Evolutionary conservation across 371 early-diverging fungal species (phyloP), one percentile per base, ranked within the genome.

Genomic region (Mucor plumbeus): DNA sequence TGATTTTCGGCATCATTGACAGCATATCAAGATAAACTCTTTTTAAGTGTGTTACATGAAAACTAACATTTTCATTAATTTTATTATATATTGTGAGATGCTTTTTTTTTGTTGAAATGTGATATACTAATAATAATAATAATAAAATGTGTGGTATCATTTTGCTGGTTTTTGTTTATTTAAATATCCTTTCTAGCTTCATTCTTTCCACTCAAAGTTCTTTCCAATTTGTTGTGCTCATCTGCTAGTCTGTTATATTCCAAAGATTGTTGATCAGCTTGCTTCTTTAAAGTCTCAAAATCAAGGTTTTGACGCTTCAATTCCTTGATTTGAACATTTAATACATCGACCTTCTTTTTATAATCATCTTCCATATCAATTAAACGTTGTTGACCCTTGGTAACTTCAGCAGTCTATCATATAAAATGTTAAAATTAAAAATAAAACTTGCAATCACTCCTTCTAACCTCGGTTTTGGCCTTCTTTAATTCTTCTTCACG

Each of bases 201-300:
- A 15, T 13, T 47, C 9, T 19, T 10, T 7, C 39, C 21, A 44
- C 19, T 48, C 17, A 31, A 35, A 33, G 26, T 26, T 38, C 62
- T 59, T 72, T 90, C 89, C 61, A 93, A 72, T 44, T 71, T 77
- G 48, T 82, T 88, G 72, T 85, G 85, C 69, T 86, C 82, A 59
- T 94, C 94, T 8, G 91, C 87, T 64, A 94, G 72, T 62, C 90
- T 85, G 81, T 89, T 80, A 77, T 90, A 94, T 73, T 92, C 92
- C 34, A 82, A 65, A 56, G 84, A 74, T 64, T 85, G 88, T 67
- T 88, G 84, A 55, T 79, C 82, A 7, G 90, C 90, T 76, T 94
- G 94, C 74, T 91, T 90, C 80, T 91, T 92, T 63, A 94, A 74
- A 21, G 85, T 88, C 44, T 89, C 92, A 59, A 83, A 81, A 57